These are phyloP conservation scores for Cantharellus anzutake DNA, from an alignment of 768 basidiomycete species.

Conservation along the genomic window DNA sequence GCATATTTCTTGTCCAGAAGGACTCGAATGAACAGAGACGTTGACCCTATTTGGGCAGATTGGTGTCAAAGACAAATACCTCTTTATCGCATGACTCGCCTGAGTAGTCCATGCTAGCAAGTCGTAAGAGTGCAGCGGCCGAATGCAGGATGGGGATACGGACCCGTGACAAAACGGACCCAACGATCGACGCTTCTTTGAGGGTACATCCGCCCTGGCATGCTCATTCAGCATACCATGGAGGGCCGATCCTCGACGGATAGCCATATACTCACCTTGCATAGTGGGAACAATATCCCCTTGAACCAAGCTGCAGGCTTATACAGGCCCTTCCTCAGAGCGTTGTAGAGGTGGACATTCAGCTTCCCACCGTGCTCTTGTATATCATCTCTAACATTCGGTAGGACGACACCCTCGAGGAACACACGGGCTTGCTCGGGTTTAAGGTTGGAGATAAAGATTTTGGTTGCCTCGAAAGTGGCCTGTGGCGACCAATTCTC, in stretches of 20 bases:
- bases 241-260: not conserved
- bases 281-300: slow-evolving; percentile 86
- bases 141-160: slow-evolving; percentile 95
- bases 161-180: slow-evolving; percentile 75
- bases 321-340: slow-evolving; percentile 79
- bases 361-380: slow-evolving; percentile 58
- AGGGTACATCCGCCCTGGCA: slow-evolving; percentile 61
- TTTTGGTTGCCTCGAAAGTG: slow-evolving; percentile 80
- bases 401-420: slow-evolving; percentile 77
- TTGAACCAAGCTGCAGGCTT: slow-evolving; percentile 99
- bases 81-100: slow-evolving; percentile 25
- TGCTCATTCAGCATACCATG: not conserved
- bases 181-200: slow-evolving; percentile 87
- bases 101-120: slow-evolving; percentile 92
- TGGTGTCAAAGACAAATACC: not conserved
- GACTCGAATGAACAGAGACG: slow-evolving; percentile 92
- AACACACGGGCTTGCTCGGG: slow-evolving; percentile 86
- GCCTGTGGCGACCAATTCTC: slow-evolving; percentile 94
- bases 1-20: slow-evolving; percentile 96
- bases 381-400: slow-evolving; percentile 81
- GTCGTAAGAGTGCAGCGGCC: slow-evolving; percentile 79
- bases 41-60: slow-evolving; percentile 40
- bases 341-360: slow-evolving; percentile 84
- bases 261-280: slow-evolving; percentile 42
- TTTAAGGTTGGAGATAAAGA: slow-evolving; percentile 94